phyloP scores from a whole-genome alignment of 176 grass and related monocot genomes.

The Tuctoria greenei region DNA sequence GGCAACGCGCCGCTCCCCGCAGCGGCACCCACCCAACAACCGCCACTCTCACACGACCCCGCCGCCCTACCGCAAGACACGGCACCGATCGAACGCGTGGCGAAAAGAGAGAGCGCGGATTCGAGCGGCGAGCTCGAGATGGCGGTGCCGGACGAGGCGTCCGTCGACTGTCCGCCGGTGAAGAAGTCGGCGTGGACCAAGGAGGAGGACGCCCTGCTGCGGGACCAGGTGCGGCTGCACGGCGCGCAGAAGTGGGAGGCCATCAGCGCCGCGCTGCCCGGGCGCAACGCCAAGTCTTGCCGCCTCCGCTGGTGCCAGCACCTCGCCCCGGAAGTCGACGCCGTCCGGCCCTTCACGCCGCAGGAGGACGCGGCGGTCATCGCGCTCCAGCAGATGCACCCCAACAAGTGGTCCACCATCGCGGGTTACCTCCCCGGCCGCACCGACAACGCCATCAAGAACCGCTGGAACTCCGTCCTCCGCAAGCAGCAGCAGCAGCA shows the following conservation, averaged over 20 bases:
- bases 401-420: constrained; percentile 86
- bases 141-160: not conserved
- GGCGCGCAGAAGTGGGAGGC: constrained; percentile 55
- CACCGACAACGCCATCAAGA: constrained; percentile 92
- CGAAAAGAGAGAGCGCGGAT: not conserved
- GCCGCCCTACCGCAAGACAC: not conserved
- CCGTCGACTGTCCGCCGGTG: not conserved
- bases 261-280: constrained; percentile 44
- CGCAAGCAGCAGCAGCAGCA: constrained; percentile 6
- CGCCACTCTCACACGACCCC: not conserved
- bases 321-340: constrained; percentile 45
- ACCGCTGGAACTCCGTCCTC: constrained; percentile 85
- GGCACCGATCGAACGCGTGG: not conserved
- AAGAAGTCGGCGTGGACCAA: constrained; percentile 63
- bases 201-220: constrained; percentile 52
- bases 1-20: not conserved
- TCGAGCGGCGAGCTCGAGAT: not conserved
- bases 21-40: not conserved
- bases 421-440: constrained; percentile 67
- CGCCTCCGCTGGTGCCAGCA: constrained; percentile 77
- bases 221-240: constrained; percentile 42
- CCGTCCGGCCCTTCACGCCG: constrained; percentile 38
- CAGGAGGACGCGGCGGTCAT: constrained; percentile 52
- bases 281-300: constrained; percentile 65
- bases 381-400: constrained; percentile 15